Evolutionary conservation across 331 rosid species (phyloP).

Genomic region (Quercus tomentella): DNA sequence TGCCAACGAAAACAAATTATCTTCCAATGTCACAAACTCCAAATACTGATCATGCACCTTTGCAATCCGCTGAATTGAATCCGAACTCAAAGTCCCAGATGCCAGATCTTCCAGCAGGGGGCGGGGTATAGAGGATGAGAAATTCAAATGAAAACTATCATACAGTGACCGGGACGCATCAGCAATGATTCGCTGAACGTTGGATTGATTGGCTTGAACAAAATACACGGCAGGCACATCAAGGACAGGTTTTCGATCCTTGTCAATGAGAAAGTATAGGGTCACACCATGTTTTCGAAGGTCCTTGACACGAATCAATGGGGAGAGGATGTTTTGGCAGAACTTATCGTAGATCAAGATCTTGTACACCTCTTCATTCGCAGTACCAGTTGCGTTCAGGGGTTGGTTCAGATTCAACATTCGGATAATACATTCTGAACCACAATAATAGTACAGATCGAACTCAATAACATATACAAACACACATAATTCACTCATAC

Average conservation of each 20-base stretch:
- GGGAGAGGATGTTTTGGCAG: constrained; percentile 79
- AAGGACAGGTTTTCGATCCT: constrained; percentile 76
- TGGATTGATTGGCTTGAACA: constrained; percentile 57
- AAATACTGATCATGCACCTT: constrained; percentile 91
- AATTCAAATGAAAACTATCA: constrained; percentile 64
- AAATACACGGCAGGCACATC: constrained; percentile 90
- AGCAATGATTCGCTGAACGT: constrained; percentile 59
- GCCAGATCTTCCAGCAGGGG: constrained; percentile 86
- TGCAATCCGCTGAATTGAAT: constrained; percentile 57
- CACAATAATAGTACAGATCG: not conserved
- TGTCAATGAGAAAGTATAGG: constrained; percentile 71
- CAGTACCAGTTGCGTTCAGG: constrained; percentile 49
- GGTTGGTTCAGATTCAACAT: constrained; percentile 93
- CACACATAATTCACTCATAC: not conserved
- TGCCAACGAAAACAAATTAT: constrained; percentile 69
- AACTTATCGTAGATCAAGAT: constrained; percentile 72
- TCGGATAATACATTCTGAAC: constrained; percentile 73
- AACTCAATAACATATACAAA: not conserved
- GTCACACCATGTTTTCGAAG: constrained; percentile 91
- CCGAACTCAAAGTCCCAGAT: constrained; percentile 57
- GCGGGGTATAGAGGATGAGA: constrained; percentile 73
- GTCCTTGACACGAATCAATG: constrained; percentile 79
- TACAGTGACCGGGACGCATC: constrained; percentile 68
- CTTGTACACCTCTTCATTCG: constrained; percentile 85
- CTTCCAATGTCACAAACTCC: constrained; percentile 83